A percentile compares a stretch with the other conserved stretches of the same genome.
These are phyloP conservation scores for Asterophora parasitica DNA, from an alignment of 768 basidiomycete genomes.

Conservation along the genomic window DNA sequence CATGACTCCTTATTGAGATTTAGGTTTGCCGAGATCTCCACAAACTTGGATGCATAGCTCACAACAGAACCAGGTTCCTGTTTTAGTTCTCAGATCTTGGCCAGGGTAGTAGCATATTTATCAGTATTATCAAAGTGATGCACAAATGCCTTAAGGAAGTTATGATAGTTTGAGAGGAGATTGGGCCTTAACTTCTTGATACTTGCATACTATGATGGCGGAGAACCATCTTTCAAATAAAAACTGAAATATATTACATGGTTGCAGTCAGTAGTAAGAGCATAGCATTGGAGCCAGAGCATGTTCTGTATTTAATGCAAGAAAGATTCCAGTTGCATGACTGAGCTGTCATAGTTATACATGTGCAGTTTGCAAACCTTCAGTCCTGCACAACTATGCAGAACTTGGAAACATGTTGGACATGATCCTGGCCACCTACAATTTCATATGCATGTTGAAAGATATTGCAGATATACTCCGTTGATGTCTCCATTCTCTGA, in stretches of 20 bases:
- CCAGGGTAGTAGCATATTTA: background rate
- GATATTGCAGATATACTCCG: conserved; percentile 2
- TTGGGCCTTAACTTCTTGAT: background rate
- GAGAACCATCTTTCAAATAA: background rate
- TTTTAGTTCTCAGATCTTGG: background rate
- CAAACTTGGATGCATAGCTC: background rate
- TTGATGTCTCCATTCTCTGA: background rate
- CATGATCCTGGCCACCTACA: background rate
- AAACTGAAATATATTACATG: background rate
- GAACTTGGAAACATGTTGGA: background rate
- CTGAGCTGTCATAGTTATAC: no score
- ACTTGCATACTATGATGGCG: background rate
- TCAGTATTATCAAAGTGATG: background rate
- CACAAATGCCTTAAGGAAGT: background rate
- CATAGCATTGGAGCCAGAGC: background rate
- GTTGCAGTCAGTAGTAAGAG: background rate
- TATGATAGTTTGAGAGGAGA: background rate
- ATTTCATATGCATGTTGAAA: conserved; percentile 4
- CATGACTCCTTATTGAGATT: background rate
- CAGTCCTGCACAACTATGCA: conserved; percentile 3
- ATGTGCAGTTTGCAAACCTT: background rate
- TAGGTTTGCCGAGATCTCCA: background rate
- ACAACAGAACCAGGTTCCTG: background rate
- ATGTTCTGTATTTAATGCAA: background rate
- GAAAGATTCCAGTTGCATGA: background rate